Conservation (phyloP, 306 rosid genomes). For the Begonia peltatifolia region DNA sequence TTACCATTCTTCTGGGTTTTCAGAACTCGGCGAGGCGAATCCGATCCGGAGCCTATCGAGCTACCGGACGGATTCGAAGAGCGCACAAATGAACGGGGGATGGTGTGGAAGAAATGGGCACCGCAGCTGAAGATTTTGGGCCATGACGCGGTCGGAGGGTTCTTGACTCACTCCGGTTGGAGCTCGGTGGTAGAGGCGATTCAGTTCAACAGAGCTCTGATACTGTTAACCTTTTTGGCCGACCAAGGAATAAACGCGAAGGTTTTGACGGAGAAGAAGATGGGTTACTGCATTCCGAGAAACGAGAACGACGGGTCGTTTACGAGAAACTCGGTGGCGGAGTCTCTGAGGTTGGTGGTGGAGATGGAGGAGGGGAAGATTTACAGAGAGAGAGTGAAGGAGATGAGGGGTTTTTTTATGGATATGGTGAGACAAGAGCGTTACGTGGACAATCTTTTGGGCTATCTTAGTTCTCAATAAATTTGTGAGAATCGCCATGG, state of each 20-base stretch:
- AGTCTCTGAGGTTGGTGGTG: slow-evolving; percentile 16
- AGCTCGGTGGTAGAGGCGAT: slow-evolving; percentile 30
- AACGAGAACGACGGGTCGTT: slow-evolving; percentile 19
- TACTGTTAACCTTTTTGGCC: slow-evolving; percentile 6
- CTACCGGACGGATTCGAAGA: slow-evolving; percentile 42
- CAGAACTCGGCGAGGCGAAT: slow-evolving; percentile 9
- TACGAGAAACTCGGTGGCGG: slow-evolving; percentile 11
- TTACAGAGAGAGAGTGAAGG: slow-evolving; percentile 19
- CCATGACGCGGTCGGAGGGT: slow-evolving; percentile 34
- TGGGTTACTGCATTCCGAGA: slow-evolving; percentile 19
- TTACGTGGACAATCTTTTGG: slow-evolving; percentile 15
- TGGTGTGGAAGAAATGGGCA: slow-evolving; percentile 40
- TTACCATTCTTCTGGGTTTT: slow-evolving; percentile 52
- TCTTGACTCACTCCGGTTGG: slow-evolving; percentile 41
- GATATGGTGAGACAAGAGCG: slow-evolving; percentile 7
- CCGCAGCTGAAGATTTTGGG: slow-evolving; percentile 41
- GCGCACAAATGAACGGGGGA: slow-evolving; percentile 21
- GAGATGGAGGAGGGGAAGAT: slow-evolving; percentile 19
- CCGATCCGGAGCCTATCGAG: slow-evolving; percentile 10
- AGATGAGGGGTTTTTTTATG: slow-evolving; percentile 8
- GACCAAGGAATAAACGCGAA: slow-evolving; percentile 19
- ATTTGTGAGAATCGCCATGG: too few relatives aligned
- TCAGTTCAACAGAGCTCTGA: slow-evolving; percentile 1
- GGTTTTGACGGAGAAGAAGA: slow-evolving; percentile 15
- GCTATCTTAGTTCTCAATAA: slow-evolving; percentile 2